phyloP scores from a whole-genome alignment of 805 yeast species.

The Pichia gijzeniarum region DNA sequence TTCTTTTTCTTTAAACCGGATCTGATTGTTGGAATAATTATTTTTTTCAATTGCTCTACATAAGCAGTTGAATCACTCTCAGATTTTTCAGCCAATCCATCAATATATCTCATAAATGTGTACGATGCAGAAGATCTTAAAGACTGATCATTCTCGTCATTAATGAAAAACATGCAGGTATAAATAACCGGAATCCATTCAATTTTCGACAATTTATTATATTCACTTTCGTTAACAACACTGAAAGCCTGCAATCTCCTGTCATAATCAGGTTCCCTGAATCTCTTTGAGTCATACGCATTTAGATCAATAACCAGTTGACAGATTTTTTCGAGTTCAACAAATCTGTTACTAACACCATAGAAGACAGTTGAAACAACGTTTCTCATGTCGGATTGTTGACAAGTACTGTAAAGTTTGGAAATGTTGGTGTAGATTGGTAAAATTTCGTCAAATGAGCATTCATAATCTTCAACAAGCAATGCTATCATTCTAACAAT shows the following conservation, averaged over 20 bases:
- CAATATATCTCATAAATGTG: conserved; percentile 58
- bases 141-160: conserved; percentile 73
- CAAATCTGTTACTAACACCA: conserved; percentile 49
- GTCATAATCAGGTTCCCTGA: conserved; percentile 76
- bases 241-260: conserved; percentile 64
- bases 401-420: conserved; percentile 48
- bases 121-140: conserved; percentile 72
- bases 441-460: conserved; percentile 43
- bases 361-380: conserved; percentile 54
- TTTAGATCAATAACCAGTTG: conserved; percentile 58
- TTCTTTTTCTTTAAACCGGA: conserved; percentile 55
- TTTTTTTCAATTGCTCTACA: conserved; percentile 40
- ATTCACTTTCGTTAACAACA: conserved; percentile 51
- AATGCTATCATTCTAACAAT: conserved; percentile 52
- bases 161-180: conserved; percentile 61
- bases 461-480: conserved; percentile 47
- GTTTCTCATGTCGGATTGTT: conserved; percentile 56
- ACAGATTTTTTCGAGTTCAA: conserved; percentile 40
- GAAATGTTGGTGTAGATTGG: conserved; percentile 27
- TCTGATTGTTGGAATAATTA: conserved; percentile 59
- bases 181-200: conserved; percentile 82
- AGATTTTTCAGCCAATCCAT: conserved; percentile 36
- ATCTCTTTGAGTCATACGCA: conserved; percentile 52
- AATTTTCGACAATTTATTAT: conserved; percentile 34
- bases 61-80: conserved; percentile 27